Conservation (phyloP, 1,139 yeast species). For the Chernovozyma aurita region DNA sequence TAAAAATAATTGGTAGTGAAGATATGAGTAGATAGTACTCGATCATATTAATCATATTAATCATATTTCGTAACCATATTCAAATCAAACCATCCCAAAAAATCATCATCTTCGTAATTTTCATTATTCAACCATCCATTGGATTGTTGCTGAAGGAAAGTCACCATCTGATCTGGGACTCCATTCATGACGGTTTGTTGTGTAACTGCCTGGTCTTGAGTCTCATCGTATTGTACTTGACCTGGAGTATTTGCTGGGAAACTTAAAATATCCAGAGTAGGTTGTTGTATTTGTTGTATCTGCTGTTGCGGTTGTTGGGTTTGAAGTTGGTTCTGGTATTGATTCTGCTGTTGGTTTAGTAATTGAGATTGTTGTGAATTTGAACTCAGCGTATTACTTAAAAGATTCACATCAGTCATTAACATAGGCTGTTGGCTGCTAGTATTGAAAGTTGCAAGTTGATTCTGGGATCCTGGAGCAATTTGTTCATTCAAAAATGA, state of each 20-base stretch:
- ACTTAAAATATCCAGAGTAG: conserved; percentile 1
- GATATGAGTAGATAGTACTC: too few relatives aligned
- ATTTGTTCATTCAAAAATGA: background rate
- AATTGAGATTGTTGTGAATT: background rate
- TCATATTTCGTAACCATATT: conserved; percentile 31
- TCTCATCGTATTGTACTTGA: background rate
- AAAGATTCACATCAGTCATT: background rate
- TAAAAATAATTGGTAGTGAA: too few relatives aligned
- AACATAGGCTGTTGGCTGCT: background rate
- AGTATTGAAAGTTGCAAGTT: background rate
- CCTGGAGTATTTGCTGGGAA: conserved; percentile 2
- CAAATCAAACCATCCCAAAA: conserved; percentile 93
- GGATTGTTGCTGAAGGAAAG: conserved; percentile 73
- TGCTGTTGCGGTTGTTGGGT: background rate
- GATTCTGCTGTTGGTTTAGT: background rate
- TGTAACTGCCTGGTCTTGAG: background rate
- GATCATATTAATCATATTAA: too few relatives aligned
- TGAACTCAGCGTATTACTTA: too few relatives aligned
- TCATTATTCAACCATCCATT: conserved; percentile 74
- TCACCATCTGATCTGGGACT: conserved; percentile 44
- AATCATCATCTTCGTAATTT: conserved; percentile 68
- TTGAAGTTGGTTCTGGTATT: background rate
- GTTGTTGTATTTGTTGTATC: conserved; percentile 1
- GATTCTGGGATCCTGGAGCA: background rate
- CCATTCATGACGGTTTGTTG: conserved; percentile 10